Conservation (phyloP, 306 rosid species). For the Cajanus cajan region DNA sequence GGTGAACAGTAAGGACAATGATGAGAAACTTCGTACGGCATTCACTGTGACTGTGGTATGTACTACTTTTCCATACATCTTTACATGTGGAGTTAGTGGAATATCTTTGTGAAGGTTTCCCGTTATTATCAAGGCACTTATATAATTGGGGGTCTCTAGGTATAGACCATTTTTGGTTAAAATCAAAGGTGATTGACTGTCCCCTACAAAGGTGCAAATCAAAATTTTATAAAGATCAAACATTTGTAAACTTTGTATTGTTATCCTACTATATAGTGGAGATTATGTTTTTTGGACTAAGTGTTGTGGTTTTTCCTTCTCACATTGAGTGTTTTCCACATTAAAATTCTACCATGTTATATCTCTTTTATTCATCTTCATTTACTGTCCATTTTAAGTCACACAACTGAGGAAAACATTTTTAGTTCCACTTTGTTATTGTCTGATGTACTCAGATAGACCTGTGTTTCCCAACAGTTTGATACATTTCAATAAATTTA, state of each 20-base stretch:
- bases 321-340: not conserved
- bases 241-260: not conserved
- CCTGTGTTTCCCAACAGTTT: not conserved
- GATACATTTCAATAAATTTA: conserved; percentile 30
- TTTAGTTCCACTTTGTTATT: not conserved
- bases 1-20: conserved; percentile 76
- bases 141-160: not conserved
- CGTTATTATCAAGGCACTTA: conserved; percentile 18
- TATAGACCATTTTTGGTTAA: not conserved
- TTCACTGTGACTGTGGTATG: conserved; percentile 89
- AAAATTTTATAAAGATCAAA: not conserved
- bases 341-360: not conserved
- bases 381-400: not conserved
- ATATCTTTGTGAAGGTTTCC: conserved; percentile 15
- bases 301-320: not conserved
- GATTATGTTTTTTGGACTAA: not conserved
- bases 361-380: not conserved
- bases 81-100: not conserved
- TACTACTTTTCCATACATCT: conserved; percentile 2
- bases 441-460: not conserved
- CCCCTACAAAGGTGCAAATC: not conserved
- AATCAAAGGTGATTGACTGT: not conserved
- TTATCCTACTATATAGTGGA: not conserved
- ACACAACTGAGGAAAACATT: not conserved
- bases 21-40: conserved; percentile 72